Conservation (phyloP, 495 filamentous ascomycete species). For the Tuber melanosporum region DNA sequence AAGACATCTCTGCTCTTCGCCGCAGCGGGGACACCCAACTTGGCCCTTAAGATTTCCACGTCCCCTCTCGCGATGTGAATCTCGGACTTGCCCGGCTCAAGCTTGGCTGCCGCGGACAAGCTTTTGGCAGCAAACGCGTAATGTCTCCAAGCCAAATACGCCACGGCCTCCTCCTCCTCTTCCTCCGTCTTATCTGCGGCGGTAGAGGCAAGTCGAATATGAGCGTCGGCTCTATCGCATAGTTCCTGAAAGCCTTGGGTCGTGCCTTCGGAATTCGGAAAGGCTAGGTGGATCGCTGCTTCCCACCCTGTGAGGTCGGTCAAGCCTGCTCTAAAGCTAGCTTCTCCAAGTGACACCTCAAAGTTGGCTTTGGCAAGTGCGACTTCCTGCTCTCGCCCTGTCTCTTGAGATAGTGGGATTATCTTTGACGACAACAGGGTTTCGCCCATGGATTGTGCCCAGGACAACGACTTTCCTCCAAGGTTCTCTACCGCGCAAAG, state of each 20-base stretch:
- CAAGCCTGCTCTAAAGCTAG: slow-evolving; percentile 48
- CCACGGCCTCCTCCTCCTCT: slow-evolving; percentile 47
- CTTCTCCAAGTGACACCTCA: slow-evolving; percentile 50
- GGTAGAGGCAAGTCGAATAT: slow-evolving; percentile 50
- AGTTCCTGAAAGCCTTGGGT: slow-evolving; percentile 49
- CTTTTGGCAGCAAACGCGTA: slow-evolving; percentile 30
- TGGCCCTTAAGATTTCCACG: slow-evolving; percentile 54
- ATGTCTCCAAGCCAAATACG: slow-evolving; percentile 44
- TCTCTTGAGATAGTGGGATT: slow-evolving; percentile 17
- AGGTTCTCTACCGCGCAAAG: slow-evolving; percentile 17
- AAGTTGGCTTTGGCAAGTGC: slow-evolving; percentile 52
- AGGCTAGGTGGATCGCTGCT: slow-evolving; percentile 47
- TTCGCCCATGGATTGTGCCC: slow-evolving; percentile 19
- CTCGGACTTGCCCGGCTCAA: slow-evolving; percentile 49
- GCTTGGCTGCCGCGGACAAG: slow-evolving; percentile 51
- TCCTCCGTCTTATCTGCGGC: slow-evolving; percentile 45
- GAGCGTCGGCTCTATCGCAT: slow-evolving; percentile 55
- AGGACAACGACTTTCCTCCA: slow-evolving; percentile 14
- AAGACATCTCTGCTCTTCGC: slow-evolving; percentile 50
- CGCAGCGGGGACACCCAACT: slow-evolving; percentile 46
- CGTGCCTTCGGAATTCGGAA: slow-evolving; percentile 45
- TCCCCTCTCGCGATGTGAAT: slow-evolving; percentile 60
- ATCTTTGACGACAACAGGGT: slow-evolving; percentile 18
- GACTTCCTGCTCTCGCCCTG: slow-evolving; percentile 44
- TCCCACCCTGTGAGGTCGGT: slow-evolving; percentile 51